Evolutionary conservation across 2,329 filamentous ascomycete species (phyloP).

Genomic region (Scolecobasidium constrictum): DNA sequence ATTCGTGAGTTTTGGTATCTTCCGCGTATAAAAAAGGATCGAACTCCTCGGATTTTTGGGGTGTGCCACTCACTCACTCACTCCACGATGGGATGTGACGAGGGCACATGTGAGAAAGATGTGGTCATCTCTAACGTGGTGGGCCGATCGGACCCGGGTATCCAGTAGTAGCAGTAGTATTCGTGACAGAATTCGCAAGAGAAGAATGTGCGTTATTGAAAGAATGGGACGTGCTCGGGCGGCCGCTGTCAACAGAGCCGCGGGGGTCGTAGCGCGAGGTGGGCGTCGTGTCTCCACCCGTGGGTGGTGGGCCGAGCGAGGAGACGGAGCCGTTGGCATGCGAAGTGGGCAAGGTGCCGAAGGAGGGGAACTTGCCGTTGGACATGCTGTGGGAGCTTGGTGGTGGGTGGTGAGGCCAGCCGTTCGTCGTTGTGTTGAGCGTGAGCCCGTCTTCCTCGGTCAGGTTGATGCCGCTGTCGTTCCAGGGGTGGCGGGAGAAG

Average conservation of each 20-base stretch:
- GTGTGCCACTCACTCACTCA: no score
- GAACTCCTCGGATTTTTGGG: no score
- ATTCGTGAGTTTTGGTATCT: no score
- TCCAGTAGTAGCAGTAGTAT: conserved; percentile 56
- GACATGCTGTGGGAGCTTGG: conserved; percentile 7
- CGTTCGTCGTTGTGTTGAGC: conserved; percentile 5
- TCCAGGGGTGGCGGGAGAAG: conserved; percentile 95
- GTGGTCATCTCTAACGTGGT: conserved; percentile 27
- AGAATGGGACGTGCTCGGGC: conserved; percentile 90
- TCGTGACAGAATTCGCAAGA: background rate
- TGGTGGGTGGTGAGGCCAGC: conserved; percentile 7
- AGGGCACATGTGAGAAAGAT: no score
- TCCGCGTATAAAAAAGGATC: no score
- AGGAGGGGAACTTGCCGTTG: background rate
- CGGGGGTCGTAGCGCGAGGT: conserved; percentile 60
- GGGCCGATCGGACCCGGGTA: conserved; percentile 87
- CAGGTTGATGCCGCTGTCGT: conserved; percentile 92
- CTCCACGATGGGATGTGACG: no score
- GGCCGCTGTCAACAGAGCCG: conserved; percentile 81
- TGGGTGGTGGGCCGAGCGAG: conserved; percentile 26
- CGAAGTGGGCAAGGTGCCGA: background rate
- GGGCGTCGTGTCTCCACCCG: conserved; percentile 69
- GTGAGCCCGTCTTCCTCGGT: conserved; percentile 65
- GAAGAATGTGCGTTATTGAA: conserved; percentile 24
- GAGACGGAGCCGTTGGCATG: conserved; percentile 28